These are phyloP conservation scores for Chrysanthemum makinoi DNA, from an alignment of 129 eudicot species.

Conservation along the genomic window DNA sequence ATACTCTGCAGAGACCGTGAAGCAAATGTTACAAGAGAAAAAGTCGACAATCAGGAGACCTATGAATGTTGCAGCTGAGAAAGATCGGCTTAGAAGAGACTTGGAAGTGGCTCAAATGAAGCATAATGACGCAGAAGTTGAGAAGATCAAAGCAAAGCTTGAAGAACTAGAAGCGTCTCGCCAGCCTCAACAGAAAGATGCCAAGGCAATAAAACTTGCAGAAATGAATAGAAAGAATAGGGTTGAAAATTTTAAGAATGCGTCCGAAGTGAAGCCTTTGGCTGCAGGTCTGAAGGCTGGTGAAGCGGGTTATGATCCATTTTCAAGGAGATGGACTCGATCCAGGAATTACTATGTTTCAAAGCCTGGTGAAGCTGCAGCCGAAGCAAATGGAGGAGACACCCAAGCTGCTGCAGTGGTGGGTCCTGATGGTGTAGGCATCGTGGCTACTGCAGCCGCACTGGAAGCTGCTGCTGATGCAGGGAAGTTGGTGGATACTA, in stretches of 20 bases:
- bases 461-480: conserved; percentile 92
- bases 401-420: conserved; percentile 25
- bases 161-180: conserved; percentile 72
- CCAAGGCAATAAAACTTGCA: conserved; percentile 70
- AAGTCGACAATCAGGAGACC: conserved; percentile 82
- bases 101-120: conserved; percentile 69
- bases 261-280: conserved; percentile 66
- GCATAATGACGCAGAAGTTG: conserved; percentile 65
- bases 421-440: conserved; percentile 39
- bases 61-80: conserved; percentile 86
- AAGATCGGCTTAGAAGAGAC: conserved; percentile 72
- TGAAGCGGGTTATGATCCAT: conserved; percentile 98
- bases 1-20: conserved; percentile 90
- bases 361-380: conserved; percentile 47
- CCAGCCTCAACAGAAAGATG: conserved; percentile 51
- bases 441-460: conserved; percentile 78
- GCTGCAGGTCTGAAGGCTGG: conserved; percentile 65
- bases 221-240: conserved; percentile 93
- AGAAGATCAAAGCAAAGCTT: conserved; percentile 68
- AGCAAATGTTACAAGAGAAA: conserved; percentile 94
- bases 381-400: conserved; percentile 9
- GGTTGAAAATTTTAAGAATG: conserved; percentile 85
- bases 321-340: conserved; percentile 97
- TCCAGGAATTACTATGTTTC: conserved; percentile 78
- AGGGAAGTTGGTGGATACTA: conserved; percentile 90